Conservation (phyloP, 176 grass and related monocot species). For the Zea luxurians region DNA sequence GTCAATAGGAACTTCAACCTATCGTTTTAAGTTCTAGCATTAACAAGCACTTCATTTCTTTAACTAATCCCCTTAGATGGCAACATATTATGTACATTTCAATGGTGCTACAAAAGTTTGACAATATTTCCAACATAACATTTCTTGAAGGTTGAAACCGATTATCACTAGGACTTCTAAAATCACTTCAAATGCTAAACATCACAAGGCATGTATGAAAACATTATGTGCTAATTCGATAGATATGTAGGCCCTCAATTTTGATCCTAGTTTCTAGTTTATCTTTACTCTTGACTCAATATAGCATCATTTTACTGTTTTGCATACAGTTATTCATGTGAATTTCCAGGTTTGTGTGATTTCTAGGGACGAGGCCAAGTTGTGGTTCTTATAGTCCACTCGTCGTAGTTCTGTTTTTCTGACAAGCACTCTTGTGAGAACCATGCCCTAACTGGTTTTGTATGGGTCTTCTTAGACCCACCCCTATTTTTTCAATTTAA, state of each 20-base stretch:
- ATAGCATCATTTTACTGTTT: background rate
- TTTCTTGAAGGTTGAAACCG: background rate
- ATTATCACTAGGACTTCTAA: background rate
- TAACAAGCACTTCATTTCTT: background rate
- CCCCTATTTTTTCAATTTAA: background rate
- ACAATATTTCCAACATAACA: constrained; percentile 2
- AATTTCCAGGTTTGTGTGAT: background rate
- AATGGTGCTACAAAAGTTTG: background rate
- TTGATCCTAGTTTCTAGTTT: background rate
- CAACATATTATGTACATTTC: background rate
- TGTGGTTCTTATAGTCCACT: background rate
- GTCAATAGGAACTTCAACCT: constrained; percentile 89
- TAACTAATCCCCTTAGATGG: background rate
- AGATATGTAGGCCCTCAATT: background rate
- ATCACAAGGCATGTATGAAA: background rate
- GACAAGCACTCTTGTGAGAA: background rate
- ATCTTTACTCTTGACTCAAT: background rate
- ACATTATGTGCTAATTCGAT: background rate
- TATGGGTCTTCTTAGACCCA: background rate
- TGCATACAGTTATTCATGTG: background rate
- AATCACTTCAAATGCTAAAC: constrained; percentile 12
- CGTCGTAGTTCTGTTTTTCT: background rate
- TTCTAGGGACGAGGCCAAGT: background rate
- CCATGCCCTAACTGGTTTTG: background rate
- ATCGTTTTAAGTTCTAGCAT: background rate